Evolutionary conservation across 139 green algal genomes (phyloP).

Genomic region (Nannochloris sp.): DNA sequence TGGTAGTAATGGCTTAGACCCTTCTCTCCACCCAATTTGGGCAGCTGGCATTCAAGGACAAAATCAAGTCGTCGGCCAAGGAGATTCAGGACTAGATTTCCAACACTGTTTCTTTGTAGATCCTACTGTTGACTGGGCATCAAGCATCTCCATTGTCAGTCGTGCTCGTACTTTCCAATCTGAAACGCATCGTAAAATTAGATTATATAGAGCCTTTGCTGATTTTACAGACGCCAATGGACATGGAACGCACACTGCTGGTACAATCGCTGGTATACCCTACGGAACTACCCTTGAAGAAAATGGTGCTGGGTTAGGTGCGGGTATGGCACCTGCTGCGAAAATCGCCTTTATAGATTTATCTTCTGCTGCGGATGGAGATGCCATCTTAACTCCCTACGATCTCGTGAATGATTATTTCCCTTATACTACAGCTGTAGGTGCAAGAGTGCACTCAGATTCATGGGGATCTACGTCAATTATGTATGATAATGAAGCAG

Average conservation of each 20-base stretch:
- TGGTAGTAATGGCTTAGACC: slow-evolving; percentile 1
- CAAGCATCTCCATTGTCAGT: neutral
- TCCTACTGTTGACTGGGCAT: slow-evolving; percentile 10
- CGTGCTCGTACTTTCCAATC: slow-evolving; percentile 35
- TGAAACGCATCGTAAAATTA: slow-evolving; percentile 71
- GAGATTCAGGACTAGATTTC: slow-evolving; percentile 78
- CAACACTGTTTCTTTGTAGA: slow-evolving; percentile 80
- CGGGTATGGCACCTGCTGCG: slow-evolving; percentile 71
- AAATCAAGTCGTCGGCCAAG: slow-evolving; percentile 74
- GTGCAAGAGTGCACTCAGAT: slow-evolving; percentile 69
- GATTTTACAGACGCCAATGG: slow-evolving; percentile 68
- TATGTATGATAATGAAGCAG: slow-evolving; percentile 59
- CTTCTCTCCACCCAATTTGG: slow-evolving; percentile 62
- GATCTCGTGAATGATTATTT: slow-evolving; percentile 71
- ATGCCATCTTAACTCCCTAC: slow-evolving; percentile 28
- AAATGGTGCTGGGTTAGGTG: slow-evolving; percentile 18
- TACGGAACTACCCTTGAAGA: neutral
- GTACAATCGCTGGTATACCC: slow-evolving; percentile 52
- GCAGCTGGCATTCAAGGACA: slow-evolving; percentile 51
- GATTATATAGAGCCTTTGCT: slow-evolving; percentile 45
- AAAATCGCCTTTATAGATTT: slow-evolving; percentile 72
- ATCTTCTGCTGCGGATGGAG: slow-evolving; percentile 3
- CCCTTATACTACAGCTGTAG: slow-evolving; percentile 47
- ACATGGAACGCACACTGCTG: slow-evolving; percentile 85
- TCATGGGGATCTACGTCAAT: slow-evolving; percentile 73